Base-by-base conservation (phyloP, 176 grass and related monocot species). In the Tillandsia fasciculata region DNA sequence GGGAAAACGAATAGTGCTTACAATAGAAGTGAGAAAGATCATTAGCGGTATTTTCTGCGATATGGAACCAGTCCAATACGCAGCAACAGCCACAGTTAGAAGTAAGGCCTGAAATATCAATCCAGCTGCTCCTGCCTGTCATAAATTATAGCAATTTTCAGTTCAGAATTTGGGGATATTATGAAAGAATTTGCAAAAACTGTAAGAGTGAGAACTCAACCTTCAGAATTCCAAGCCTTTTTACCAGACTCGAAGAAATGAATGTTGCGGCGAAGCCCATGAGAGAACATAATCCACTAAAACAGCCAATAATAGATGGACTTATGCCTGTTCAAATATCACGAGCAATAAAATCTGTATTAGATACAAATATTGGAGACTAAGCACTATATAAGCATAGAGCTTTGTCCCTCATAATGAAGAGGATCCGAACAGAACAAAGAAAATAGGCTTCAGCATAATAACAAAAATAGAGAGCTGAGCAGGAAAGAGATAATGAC, bases 191-290 rank as follows among this genome's bases (percentile, higher is more conserved):
- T 77, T 24, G 29, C 9, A 63, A 74, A 56, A 86, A 52, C 33
- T 74, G 20, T 70, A 11, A 56, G 1, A 27, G 8, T 64, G 9
- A 77, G 65, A 71, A 20, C 72, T 68, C 56, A 79, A 93, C 94
- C 94, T 99, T 99, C 22, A 99, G 78, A 83, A 99, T 90, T 72
- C 56, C 56, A 22, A 61, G 56, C 15, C 56, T 17, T 85, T 90
- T 90, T n/a, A 99, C 94, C 63, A 93, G 72, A 59, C 84, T 69
- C 51, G 89, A 80, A 63, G 89, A 99, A 70, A 90, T 85, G 70
- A 93, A 99, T 57, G 94, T 99, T 15, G 94, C 89, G 70, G 83
- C 79, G 78, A 99, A 86, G 27, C 94, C 94, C 94, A 99, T 99
- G 76, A 92, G 73, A 79, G 94, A 87, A 65, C 89, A 99, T 69